A percentile compares a stretch with the other conserved stretches of the same genome.
These are phyloP conservation scores for Aschersonia sp. DNA, from an alignment of 2,329 filamentous ascomycete species.

Conservation along the genomic window DNA sequence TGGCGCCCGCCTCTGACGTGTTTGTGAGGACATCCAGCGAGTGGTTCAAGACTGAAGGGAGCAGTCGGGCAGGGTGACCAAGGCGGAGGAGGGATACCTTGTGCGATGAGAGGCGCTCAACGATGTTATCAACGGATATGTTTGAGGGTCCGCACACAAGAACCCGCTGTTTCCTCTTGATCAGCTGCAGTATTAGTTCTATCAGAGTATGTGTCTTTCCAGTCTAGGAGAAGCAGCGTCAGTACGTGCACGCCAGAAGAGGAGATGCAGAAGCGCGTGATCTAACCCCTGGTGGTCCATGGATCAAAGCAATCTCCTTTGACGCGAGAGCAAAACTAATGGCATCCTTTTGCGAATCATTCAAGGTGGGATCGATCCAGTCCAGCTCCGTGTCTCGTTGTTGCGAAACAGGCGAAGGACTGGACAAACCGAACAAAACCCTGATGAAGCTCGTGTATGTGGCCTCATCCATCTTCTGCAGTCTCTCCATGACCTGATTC, in stretches of 20 bases:
- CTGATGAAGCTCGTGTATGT: conserved; percentile 46
- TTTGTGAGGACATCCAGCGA: conserved; percentile 84
- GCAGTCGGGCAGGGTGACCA: conserved; percentile 79
- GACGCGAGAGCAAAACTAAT: conserved; percentile 74
- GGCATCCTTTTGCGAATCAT: conserved; percentile 53
- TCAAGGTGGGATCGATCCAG: conserved; percentile 48
- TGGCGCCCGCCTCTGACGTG: conserved; percentile 76
- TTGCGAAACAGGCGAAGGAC: conserved; percentile 30
- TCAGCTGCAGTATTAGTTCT: conserved; percentile 83
- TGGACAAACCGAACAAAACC: conserved; percentile 46
- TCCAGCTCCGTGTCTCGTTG: conserved; percentile 31
- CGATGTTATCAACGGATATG: conserved; percentile 95
- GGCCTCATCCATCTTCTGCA: conserved; percentile 41
- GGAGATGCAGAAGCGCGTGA: conserved; percentile 10
- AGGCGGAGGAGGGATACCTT: conserved; percentile 79
- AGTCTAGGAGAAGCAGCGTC: conserved; percentile 33
- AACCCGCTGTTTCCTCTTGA: conserved; percentile 58
- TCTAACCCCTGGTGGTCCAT: conserved; percentile 70
- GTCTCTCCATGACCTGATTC: conserved; percentile 45
- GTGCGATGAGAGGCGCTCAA: conserved; percentile 75
- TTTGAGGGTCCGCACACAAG: conserved; percentile 96
- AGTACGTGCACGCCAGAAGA: not conserved
- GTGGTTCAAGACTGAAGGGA: conserved; percentile 78
- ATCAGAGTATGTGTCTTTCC: conserved; percentile 96
- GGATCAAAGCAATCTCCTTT: conserved; percentile 74